Conservation (phyloP, 352 stramenopile genomes). For the Globisporangium spinosum region DNA sequence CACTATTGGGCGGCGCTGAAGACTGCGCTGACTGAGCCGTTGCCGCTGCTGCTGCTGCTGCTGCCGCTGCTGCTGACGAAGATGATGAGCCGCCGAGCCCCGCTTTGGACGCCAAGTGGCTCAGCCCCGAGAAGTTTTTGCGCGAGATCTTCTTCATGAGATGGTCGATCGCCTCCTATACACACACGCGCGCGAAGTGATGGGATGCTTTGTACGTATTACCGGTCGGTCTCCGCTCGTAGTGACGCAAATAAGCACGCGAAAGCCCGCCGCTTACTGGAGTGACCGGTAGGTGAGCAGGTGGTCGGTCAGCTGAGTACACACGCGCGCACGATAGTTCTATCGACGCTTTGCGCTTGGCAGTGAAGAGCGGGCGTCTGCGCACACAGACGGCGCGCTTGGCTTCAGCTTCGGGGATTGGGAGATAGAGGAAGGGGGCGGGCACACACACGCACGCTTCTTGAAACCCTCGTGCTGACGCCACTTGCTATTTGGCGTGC, state of each 20-base stretch:
- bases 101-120: constrained; percentile 38
- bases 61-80: constrained; percentile 14
- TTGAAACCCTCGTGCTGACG: constrained; percentile 4
- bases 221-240: neutral
- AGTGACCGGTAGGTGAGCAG: neutral
- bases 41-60: constrained; percentile 15
- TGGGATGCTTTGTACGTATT: neutral
- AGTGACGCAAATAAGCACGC: neutral
- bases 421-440: neutral
- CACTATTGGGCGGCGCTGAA: constrained; percentile 13
- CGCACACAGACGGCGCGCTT: neutral
- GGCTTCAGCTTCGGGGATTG: neutral
- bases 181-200: neutral
- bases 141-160: constrained; percentile 69
- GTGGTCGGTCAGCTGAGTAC: neutral
- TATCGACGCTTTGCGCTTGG: neutral
- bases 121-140: constrained; percentile 58
- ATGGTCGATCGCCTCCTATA: neutral
- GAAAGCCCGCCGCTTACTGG: neutral
- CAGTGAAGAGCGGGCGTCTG: neutral
- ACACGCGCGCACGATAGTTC: neutral
- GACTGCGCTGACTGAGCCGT: neutral
- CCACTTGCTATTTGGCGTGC: neutral
- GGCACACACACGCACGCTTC: neutral
- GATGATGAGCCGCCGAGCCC: constrained; percentile 29